Evolutionary conservation across 2,329 filamentous ascomycete genomes (phyloP).

Genomic region (Cordyceps farinosa): DNA sequence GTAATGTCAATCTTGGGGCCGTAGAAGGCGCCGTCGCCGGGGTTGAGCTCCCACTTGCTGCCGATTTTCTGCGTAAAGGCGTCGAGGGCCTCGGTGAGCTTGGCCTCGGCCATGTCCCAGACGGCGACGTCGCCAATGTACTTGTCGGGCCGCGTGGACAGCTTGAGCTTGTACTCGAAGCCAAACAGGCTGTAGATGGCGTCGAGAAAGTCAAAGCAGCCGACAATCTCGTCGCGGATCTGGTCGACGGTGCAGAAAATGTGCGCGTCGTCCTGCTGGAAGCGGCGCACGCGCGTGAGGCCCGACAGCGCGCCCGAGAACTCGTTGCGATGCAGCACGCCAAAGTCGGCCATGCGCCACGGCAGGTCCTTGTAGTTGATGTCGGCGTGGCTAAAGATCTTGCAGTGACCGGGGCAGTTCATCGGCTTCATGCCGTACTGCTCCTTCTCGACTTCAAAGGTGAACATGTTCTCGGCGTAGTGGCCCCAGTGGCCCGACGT

Average conservation of each 20-base stretch:
- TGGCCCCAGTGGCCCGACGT: conserved; percentile 86
- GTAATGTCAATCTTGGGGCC: conserved; percentile 98
- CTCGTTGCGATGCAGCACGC: conserved; percentile 92
- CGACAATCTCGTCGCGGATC: conserved; percentile 57
- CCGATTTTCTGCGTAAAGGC: conserved; percentile 62
- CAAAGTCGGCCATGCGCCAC: conserved; percentile 91
- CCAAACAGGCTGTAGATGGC: conserved; percentile 63
- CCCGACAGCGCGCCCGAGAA: conserved; percentile 87
- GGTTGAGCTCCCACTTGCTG: conserved; percentile 82
- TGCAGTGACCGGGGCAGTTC: conserved; percentile 95
- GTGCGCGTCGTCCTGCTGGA: conserved; percentile 95
- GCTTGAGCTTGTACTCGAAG: conserved; percentile 81
- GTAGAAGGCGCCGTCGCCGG: conserved; percentile 96
- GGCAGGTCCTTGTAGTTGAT: conserved; percentile 83
- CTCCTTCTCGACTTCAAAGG: conserved; percentile 74
- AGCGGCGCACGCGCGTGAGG: conserved; percentile 85
- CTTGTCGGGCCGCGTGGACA: conserved; percentile 86
- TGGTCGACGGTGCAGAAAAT: conserved; percentile 70
- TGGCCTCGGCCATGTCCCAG: conserved; percentile 84
- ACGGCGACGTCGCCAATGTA: conserved; percentile 81
- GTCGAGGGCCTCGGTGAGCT: conserved; percentile 74
- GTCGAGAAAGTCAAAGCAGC: conserved; percentile 81
- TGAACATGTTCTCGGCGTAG: conserved; percentile 86
- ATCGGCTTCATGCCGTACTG: conserved; percentile 79
- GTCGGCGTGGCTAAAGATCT: conserved; percentile 80